Evolutionary conservation across 2,329 filamentous ascomycete species (phyloP), one percentile per base, ranked within the genome.

Genomic region (Neocucurbitaria cava): DNA sequence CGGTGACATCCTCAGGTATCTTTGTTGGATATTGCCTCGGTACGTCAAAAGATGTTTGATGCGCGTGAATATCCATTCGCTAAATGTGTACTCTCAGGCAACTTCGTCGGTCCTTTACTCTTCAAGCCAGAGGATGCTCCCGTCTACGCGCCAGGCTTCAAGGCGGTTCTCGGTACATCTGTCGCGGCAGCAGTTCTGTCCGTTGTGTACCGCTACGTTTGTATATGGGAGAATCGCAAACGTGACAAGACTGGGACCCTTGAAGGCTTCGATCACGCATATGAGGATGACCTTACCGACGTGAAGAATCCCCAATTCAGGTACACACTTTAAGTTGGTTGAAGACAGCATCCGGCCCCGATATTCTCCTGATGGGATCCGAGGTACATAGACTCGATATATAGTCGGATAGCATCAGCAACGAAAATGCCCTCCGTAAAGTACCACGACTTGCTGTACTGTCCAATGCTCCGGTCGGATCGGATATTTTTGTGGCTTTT

Each of bases 11-110:
- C 0, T 81, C 80, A 2, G 81, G 81, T 0, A 71, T 83, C 5
- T 83, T 81, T 46, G 77, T 83, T 18, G 82, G 81, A 1, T 83
- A 83, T 58, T 83, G 81, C 59, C 68, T 83, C 8, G 80, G 78
- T 78, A 54, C 54, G 44, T 31, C 15, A 24, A n/a, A n/a, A n/a
- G n/a, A n/a, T n/a, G n/a, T n/a, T n/a, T n/a, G n/a, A n/a, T n/a
- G n/a, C n/a, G n/a, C n/a, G n/a, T n/a, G n/a, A n/a, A n/a, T n/a
- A n/a, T n/a, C n/a, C n/a, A n/a, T n/a, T n/a, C n/a, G n/a, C n/a
- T n/a, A n/a, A n/a, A n/a, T n/a, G n/a, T n/a, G n/a, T n/a, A 23
- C 8, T 9, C n/a, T 4, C 30, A 50, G 80, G 66, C 2, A 69
- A 69, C 21, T 62, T 69, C 23, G 59, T 65, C 13, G 64, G 82